These are phyloP conservation scores for Phyllosticta citribraziliensis DNA, from an alignment of 2,329 filamentous ascomycete genomes.

Conservation along the genomic window DNA sequence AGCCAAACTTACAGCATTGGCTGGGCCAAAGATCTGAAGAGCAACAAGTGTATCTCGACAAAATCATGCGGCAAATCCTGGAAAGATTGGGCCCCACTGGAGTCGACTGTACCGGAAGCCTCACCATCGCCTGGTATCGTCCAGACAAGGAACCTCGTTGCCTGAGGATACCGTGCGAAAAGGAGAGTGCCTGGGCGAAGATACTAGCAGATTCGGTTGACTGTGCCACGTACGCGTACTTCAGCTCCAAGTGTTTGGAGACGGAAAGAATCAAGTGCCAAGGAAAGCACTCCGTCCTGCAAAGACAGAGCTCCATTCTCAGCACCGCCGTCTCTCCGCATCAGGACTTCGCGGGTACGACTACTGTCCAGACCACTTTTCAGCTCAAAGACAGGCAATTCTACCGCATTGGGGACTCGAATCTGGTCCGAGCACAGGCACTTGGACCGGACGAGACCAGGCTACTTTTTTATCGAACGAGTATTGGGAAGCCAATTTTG, in stretches of 20 bases:
- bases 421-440: not conserved
- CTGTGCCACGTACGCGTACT: conserved; percentile 12
- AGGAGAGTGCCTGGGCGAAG: conserved; percentile 1
- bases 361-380: not conserved
- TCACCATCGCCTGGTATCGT: conserved; percentile 1
- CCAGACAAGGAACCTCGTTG: not conserved
- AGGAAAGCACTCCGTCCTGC: not conserved
- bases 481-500: not conserved
- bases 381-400: not conserved
- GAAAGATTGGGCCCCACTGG: not conserved
- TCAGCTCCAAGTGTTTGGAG: conserved; percentile 4
- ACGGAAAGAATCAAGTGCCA: conserved; percentile 1
- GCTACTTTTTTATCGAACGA: not conserved
- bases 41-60: not conserved
- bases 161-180: conserved; percentile 1
- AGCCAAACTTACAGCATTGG: not conserved
- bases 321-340: conserved; percentile 3
- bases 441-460: not conserved
- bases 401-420: not conserved
- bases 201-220: conserved; percentile 10
- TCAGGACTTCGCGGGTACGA: not conserved
- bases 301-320: not conserved
- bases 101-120: not conserved
- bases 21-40: not conserved
- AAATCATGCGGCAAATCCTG: not conserved